A percentile compares a stretch with the other conserved stretches of the same genome.
phyloP scores from a whole-genome alignment of 2,329 filamentous ascomycete genomes.

The Paracoccidioides lutzii region DNA sequence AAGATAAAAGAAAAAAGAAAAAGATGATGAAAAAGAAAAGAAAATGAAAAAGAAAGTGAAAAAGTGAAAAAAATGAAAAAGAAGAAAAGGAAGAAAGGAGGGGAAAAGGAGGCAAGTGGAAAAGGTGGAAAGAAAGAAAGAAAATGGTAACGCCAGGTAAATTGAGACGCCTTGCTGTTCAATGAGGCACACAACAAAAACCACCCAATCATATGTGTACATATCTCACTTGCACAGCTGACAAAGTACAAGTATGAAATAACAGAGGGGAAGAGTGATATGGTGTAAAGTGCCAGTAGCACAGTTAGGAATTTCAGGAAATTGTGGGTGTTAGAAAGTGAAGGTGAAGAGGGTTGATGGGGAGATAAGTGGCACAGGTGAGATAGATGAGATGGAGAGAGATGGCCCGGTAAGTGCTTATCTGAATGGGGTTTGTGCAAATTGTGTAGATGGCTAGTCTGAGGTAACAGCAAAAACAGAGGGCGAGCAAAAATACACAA shows the following conservation, averaged over 20 bases:
- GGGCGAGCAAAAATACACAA: conserved; percentile 2
- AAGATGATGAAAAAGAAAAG: conserved; percentile 13
- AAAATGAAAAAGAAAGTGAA: conserved; percentile 15
- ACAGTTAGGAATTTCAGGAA: not conserved
- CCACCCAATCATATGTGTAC: not conserved
- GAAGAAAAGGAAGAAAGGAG: not conserved
- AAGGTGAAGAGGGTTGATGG: too few species aligned
- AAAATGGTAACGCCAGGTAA: not conserved
- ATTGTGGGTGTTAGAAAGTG: not conserved
- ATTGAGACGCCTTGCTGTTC: not conserved
- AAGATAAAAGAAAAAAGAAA: conserved; percentile 14
- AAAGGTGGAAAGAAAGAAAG: conserved; percentile 3
- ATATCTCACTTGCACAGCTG: not conserved
- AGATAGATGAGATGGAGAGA: not conserved
- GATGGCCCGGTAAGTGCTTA: too few species aligned
- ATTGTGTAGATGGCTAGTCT: too few species aligned
- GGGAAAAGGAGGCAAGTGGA: conserved; percentile 3
- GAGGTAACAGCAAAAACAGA: conserved; percentile 6
- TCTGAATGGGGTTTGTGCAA: too few species aligned
- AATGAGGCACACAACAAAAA: not conserved
- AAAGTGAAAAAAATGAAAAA: conserved; percentile 14
- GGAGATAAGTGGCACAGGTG: not conserved
- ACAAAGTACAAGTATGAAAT: not conserved
- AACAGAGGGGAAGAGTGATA: not conserved
- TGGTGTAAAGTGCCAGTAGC: not conserved